Base-by-base conservation (phyloP, 2,329 filamentous ascomycete species). In the Alternaria sp. region DNA sequence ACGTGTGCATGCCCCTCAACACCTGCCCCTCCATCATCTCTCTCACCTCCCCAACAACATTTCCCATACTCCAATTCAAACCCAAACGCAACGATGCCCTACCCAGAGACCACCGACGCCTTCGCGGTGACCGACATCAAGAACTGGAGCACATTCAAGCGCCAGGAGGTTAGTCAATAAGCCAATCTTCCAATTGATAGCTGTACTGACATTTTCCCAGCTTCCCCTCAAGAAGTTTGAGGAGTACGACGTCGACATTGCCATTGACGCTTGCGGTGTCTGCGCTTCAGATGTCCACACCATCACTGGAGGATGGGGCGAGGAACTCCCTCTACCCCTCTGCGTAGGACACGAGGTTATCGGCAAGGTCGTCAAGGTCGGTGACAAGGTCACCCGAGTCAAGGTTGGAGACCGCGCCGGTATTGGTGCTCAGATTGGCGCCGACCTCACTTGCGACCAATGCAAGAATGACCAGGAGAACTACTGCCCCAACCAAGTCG, bases 191-290 rank as follows among this genome's bases (percentile, higher is more conserved):
- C 13, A 21, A 19, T 50, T 21, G 45, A 25, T 54, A 32, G 15
- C 21, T 40, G 44, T 54, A 36, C 68, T 76, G 28, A 76, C 61
- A 54, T 5, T 21, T 12, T 15, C 8, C 8, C 80, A 94, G 84
- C 93, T 93, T 84, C 87, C 89, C 71, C 89, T 94, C 62, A 96
- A 96, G 84, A 91, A 91, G 17, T 96, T 96, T 78, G 92, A 90
- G 69, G 92, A 94, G 78, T 87, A 92, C 80, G 93, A 97, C 77
- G 88, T 97, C 73, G 93, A 97, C 78, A 88, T 97, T 81, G 91
- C 94, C 84, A 90, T 97, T 74, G 89, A 93, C 69, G 90, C 70
- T 19, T 80, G 79, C 66, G 79, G 79, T 74, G 84, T 86, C 59
- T 86, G 84, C 77, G 82, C 80, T 54, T 82, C 80, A 44, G 83